Evolutionary conservation across 371 early-diverging fungal species (phyloP).

Genomic region (Apophysomyces elegans): DNA sequence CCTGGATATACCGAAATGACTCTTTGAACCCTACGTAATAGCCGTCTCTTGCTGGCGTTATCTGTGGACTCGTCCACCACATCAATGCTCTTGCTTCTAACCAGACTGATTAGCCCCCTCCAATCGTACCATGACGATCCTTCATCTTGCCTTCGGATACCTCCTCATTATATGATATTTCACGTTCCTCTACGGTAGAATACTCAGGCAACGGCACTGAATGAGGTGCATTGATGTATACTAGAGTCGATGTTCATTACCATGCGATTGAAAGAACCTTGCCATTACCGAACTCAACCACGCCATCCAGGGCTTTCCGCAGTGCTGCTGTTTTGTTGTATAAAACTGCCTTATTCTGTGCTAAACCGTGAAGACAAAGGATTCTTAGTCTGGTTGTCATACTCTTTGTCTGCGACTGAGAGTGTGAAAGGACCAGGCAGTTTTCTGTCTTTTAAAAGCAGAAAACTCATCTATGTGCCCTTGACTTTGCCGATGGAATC

Average conservation of each 20-base stretch:
- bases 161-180: neutral
- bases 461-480: no score
- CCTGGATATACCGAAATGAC: neutral
- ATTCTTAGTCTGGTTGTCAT: neutral
- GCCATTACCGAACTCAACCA: neutral
- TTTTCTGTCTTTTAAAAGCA: no score
- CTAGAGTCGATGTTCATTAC: neutral
- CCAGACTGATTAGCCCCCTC: neutral
- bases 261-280: neutral
- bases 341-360: neutral
- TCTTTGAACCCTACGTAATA: neutral
- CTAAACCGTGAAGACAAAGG: neutral
- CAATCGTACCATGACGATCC: no score
- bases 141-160: neutral
- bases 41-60: neutral
- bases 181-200: neutral
- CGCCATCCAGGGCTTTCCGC: neutral
- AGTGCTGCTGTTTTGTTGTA: neutral
- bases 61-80: neutral
- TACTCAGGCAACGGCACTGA: neutral
- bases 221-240: neutral
- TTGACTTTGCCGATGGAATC: no score
- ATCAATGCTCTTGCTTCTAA: neutral
- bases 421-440: no score
- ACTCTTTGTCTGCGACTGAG: no score